phyloP scores from a whole-genome alignment of 1,284 basidiomycete species.

The Calocybe gambosa region DNA sequence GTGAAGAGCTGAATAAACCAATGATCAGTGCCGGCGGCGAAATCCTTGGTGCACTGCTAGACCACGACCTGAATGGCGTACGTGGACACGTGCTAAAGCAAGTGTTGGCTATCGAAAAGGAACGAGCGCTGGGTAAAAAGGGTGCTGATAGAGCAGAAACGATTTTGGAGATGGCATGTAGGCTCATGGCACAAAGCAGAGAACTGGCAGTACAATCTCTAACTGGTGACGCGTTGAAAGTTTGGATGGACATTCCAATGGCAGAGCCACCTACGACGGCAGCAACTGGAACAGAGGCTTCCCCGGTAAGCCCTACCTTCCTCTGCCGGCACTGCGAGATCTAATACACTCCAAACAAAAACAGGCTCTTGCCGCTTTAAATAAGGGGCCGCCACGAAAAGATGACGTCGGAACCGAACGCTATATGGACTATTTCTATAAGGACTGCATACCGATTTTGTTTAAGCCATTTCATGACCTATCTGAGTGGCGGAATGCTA shows the following conservation, averaged over 20 bases:
- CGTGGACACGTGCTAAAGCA: slow-evolving; percentile 82
- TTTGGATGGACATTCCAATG: slow-evolving; percentile 73
- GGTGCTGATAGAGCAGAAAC: slow-evolving; percentile 66
- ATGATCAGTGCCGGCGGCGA: slow-evolving; percentile 84
- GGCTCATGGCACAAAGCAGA: slow-evolving; percentile 69
- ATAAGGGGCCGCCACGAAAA: slow-evolving; percentile 47
- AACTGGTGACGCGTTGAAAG: slow-evolving; percentile 84
- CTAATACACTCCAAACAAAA: slow-evolving; percentile 1
- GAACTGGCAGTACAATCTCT: slow-evolving; percentile 90
- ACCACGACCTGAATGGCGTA: slow-evolving; percentile 89
- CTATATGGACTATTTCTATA: slow-evolving; percentile 93
- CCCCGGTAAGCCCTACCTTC: slow-evolving; percentile 8
- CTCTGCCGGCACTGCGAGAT: slow-evolving; percentile 5
- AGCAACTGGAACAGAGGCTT: slow-evolving; percentile 21
- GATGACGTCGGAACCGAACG: slow-evolving; percentile 83
- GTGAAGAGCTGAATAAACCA: slow-evolving; percentile 35
- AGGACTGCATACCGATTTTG: slow-evolving; percentile 65
- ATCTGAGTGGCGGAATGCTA: slow-evolving; percentile 65
- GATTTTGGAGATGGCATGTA: slow-evolving; percentile 70
- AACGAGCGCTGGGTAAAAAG: slow-evolving; percentile 46
- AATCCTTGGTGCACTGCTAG: slow-evolving; percentile 81
- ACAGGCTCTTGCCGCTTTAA: slow-evolving; percentile 26
- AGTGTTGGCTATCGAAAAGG: slow-evolving; percentile 59
- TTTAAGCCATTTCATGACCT: slow-evolving; percentile 78
- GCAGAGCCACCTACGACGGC: slow-evolving; percentile 28